Base-by-base conservation (phyloP, 2,329 filamentous ascomycete species). In the Didymella keratinophila region DNA sequence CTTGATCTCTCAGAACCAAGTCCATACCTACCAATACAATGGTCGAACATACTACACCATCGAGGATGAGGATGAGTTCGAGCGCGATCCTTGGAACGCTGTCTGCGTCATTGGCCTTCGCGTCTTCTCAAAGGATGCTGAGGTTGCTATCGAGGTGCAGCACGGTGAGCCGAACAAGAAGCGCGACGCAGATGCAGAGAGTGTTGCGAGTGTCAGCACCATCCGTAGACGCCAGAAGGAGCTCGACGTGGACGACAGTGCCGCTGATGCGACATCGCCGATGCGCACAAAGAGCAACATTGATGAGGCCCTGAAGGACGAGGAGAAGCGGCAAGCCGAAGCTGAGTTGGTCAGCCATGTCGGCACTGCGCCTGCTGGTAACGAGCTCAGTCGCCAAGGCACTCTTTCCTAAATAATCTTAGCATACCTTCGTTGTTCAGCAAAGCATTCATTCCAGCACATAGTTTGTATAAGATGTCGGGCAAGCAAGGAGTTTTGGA, bases 101-200 rank as follows among this genome's bases (percentile, higher is more conserved):
- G 80, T 87, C 1, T 86, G 84, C 60, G 84, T 87, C 16, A 80
- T 87, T 4, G 86, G 86, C 0, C 70, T 88, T 28, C 78, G 84
- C 6, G 84, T 88, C 0, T 87, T 86, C 66, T 82, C 80, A 10
- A 80, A 83, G 58, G 82, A 84, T 42, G 76, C 74, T 0, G 77
- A 78, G 27, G 79, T 86, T 34, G 80, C 76, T 3, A 79, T 88
- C 18, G 78, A 82, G 61, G 83, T 86, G 9, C 74, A 84, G n/a
- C 80, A 76, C 27, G 63, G 70, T 11, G 71, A 75, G 27, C 64
- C 63, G 4, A 67, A 64, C 41, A 73, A 65, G 58, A 68, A 57
- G n/a, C 42, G 48, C 5, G 65, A 63, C 4, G 48, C 62, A 48
- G 70, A 74, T 27, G 70, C 71, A 28, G 62, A 66, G 3, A 70